A percentile compares a stretch with the other conserved stretches of the same genome.
Evolutionary conservation across 148 eudicot genomes (phyloP).

Genomic region (Nyssa sinensis): DNA sequence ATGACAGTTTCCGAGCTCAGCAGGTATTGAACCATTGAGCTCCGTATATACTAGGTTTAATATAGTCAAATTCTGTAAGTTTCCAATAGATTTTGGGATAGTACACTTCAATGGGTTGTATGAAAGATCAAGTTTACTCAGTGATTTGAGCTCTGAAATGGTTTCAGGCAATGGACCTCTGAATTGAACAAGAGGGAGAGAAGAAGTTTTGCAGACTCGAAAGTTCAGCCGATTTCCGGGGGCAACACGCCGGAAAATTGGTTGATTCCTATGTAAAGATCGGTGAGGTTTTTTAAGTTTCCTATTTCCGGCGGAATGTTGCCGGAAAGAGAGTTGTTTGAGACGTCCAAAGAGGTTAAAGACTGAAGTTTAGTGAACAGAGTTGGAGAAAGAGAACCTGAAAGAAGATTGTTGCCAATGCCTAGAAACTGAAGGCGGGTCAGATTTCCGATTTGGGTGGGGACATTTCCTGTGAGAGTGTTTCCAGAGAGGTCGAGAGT

Average conservation of each 20-base stretch:
- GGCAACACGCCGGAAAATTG: constrained; percentile 42
- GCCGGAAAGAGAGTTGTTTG: constrained; percentile 51
- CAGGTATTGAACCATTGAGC: constrained; percentile 47
- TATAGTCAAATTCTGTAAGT: constrained; percentile 34
- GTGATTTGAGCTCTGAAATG: constrained; percentile 32
- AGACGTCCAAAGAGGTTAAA: constrained; percentile 33
- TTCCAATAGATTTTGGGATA: constrained; percentile 40
- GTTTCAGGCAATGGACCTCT: constrained; percentile 45
- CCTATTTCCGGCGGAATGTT: constrained; percentile 37
- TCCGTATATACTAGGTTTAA: constrained; percentile 42
- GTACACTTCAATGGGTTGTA: constrained; percentile 47
- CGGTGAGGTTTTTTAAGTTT: constrained; percentile 25
- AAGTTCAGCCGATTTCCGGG: constrained; percentile 42
- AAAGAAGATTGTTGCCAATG: constrained; percentile 34
- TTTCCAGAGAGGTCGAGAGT: constrained; percentile 44
- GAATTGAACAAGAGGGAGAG: constrained; percentile 37
- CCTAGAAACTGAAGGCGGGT: constrained; percentile 25
- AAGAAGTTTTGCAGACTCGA: constrained; percentile 24
- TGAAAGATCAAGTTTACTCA: constrained; percentile 43
- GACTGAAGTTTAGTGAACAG: constrained; percentile 22
- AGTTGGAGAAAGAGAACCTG: constrained; percentile 33
- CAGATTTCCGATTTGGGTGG: constrained; percentile 30
- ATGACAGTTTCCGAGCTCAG: constrained; percentile 43
- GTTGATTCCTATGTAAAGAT: constrained; percentile 43
- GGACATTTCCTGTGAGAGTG: constrained; percentile 32